Conservation (phyloP, 1,284 basidiomycete genomes). For the Cryptococcus wingfieldii region DNA sequence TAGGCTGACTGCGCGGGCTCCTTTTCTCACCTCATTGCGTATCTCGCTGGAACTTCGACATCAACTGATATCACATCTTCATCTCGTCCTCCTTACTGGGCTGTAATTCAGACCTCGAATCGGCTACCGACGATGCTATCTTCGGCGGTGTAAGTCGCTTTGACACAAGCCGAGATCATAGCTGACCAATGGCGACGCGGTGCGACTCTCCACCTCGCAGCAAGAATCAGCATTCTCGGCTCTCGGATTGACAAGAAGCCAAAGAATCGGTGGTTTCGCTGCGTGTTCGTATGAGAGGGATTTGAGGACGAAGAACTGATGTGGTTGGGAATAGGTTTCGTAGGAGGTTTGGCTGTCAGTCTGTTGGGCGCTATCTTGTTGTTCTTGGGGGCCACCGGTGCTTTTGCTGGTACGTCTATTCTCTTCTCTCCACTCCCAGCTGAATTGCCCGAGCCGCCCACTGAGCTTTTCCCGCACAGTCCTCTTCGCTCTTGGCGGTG, state of each 20-base stretch:
- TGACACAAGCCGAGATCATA: neutral
- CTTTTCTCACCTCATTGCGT: neutral
- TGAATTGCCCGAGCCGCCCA: neutral
- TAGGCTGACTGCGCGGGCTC: neutral
- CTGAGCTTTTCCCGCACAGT: constrained; percentile 51
- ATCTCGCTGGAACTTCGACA: neutral
- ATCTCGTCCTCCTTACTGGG: neutral
- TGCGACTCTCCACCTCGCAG: constrained; percentile 11
- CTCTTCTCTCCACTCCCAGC: neutral
- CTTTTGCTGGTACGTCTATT: constrained; percentile 67
- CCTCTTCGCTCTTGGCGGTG: constrained; percentile 75
- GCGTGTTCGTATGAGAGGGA: constrained; percentile 58
- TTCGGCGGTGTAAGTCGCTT: constrained; percentile 40
- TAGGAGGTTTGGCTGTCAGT: constrained; percentile 70
- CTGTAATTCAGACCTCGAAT: constrained; percentile 28
- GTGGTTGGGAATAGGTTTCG: constrained; percentile 51
- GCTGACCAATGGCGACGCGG: neutral
- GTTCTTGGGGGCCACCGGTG: constrained; percentile 63
- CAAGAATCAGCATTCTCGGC: constrained; percentile 73
- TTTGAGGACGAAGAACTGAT: neutral
- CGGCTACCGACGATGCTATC: constrained; percentile 41
- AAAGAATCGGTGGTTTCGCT: constrained; percentile 76
- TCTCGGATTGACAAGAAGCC: constrained; percentile 68
- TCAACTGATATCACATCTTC: neutral
- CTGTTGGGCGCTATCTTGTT: constrained; percentile 75